Base-by-base conservation (phyloP, 768 basidiomycete species). In the Lactifluus volemus region DNA sequence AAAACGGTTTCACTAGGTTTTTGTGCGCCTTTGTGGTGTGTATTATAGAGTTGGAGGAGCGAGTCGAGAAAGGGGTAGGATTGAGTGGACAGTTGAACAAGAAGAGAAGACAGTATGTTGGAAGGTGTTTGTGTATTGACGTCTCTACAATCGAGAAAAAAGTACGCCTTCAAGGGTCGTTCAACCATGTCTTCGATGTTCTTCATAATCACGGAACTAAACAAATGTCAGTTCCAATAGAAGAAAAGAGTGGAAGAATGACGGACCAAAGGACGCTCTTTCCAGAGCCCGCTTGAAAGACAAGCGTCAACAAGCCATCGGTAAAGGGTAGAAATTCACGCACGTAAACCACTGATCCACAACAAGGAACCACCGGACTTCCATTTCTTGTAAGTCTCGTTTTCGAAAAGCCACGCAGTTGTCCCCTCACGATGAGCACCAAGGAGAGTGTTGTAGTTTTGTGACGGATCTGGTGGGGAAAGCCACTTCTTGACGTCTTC, bases 191-290 rank as follows among this genome's bases (percentile, higher is more conserved):
- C 25, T 42, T 15, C 9, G 3, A 59, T 30, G n/a, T 52, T 51
- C 25, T 48, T 10, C 11, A 60, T 56, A 7, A 60, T 14, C 2
- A 53, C 21, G 1, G 54, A 55, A 10, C 59, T 60, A 34, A 50
- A 7, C 8, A 9, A 36, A 1, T 34, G 7, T 54, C 9, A 25
- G 3, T 30, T 34, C 49, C 8, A 12, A 5, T 17, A 7, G 4
- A 12, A 39, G 15, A n/a, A 12, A 44, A 15, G 29, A 29, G 11
- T 3, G 49, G 25, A 34, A 5, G 4, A 9, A 9, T 5, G 7
- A 55, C 59, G 9, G 14, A 60, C 59, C 59, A 55, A 10, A 60
- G 52, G 7, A 54, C 17, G 51, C 41, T 60, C 15, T 60, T 60
- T 0, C 59, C 59, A 17, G 59, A 49, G 21, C 59, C 59, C 21